Base-by-base conservation (phyloP, 2,329 filamentous ascomycete genomes). In the Xylariaceae sp. region DNA sequence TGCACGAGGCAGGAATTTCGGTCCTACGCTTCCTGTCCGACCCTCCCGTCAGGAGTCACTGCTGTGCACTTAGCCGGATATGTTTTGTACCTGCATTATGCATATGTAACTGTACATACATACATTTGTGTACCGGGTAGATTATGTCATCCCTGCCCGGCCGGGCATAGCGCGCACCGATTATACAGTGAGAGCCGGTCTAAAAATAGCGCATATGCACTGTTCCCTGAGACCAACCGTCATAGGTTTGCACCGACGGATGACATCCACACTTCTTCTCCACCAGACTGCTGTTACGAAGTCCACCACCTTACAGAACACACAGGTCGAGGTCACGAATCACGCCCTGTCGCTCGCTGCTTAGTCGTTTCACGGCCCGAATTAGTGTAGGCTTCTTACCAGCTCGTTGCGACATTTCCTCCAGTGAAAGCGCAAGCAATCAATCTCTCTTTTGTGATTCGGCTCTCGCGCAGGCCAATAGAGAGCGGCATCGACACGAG, bases 401-500 rank as follows among this genome's bases (percentile, higher is more conserved):
- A 15, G n/a, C 18, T 45, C 50, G 17, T 53, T 37, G 55, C 56
- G 39, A 47, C 54, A 41, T 51, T 18, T 54, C 51, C 47, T 50
- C 55, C 15, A 57, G 53, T 55, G 51, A 48, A 55, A 55, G 60
- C 30, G 53, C 41, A 59, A 62, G 62, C 62, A 59, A 60, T 60
- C 57, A 55, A 53, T 23, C 57, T 53, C 34, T 51, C 51, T 53
- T 52, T 51, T 56, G 51, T 62, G 60, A 60, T 58, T 54, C 39
- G 56, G 53, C 23, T 50, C 60, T 50, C 60, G 18, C 47, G 2
- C 51, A 55, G 34, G 55, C 61, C 61, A 64, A 64, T 56, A 17
- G 59, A 50, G 35, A 57, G 53, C 49, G 49, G 4, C 49, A 35
- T 51, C 30, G 10, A 30, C 47, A 49, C 11, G 17, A 49, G 41